Base-by-base conservation (phyloP, 2,329 filamentous ascomycete genomes). In the Aspergillus brasiliensis region DNA sequence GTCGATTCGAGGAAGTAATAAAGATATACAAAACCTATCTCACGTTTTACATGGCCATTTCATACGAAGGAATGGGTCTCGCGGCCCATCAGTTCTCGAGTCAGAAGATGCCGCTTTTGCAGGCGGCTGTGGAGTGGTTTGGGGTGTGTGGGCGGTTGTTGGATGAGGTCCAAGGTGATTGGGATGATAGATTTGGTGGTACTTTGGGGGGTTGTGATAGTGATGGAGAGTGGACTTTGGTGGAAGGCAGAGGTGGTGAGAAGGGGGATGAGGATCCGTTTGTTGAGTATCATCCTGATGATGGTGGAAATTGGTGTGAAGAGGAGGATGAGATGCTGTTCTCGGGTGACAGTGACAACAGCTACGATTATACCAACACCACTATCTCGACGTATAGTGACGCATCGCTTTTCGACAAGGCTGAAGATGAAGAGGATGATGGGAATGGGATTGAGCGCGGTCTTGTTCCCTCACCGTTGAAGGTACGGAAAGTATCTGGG, bases 1-100 rank as follows among this genome's bases (percentile, higher is more conserved):
- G n/a, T n/a, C n/a, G n/a, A n/a, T n/a, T n/a, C n/a, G n/a, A n/a
- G n/a, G n/a, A n/a, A n/a, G n/a, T n/a, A 1, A 7, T 11, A 13
- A 13, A 49, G 25, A 62, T 77, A 28, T 64, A 75, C 58, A 70
- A 69, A 23, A 71, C 72, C 5, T 82, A 77, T 64, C 72, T 83
- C 40, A 73, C 74, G 59, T 81, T 82, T 67, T 82, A 83, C 67
- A 72, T 73, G 8, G 82, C 76, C 3, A 69, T 80, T 8, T 79
- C 74, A 25, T 78, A 80, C 60, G 81, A 83, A 59, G 73, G 74
- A 3, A 72, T 82, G n/a, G 81, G 79, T 3, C 74, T 77, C 8
- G 65, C 73, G 28, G 78, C 81, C 53, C 80, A 82, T 56, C 71
- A 78, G n/a, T 77, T 77, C 63, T 82, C 81, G 2, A 67, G 65